Base-by-base conservation (phyloP, 768 basidiomycete species). In the Pisolithus orientalis region DNA sequence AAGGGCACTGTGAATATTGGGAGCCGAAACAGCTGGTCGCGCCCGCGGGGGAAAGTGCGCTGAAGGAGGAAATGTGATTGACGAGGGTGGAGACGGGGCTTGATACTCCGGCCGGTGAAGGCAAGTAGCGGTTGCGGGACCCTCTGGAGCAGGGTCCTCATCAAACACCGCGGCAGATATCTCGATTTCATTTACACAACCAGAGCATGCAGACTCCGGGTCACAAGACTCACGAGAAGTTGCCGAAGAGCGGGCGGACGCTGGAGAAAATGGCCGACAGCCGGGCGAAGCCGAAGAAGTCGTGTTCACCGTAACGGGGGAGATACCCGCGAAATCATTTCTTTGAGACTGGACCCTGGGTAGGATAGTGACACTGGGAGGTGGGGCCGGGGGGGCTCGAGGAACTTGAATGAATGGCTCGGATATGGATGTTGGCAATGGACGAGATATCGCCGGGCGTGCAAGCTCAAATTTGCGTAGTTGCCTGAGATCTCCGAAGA, bases 401-500 rank as follows among this genome's bases (percentile, higher is more conserved):
- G 44, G n/a, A 0, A 34, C 56, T n/a, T 0, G 51, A 11, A 48
- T 40, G 6, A 61, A 11, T 13, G 67, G 61, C 0, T 52, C 42
- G 5, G 62, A 58, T 10, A 63, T 49, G 6, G 58, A 44, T 21
- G 53, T 47, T 3, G 61, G 56, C 2, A 69, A 62, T 1, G 71
- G 71, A 49, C 74, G 74, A 0, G 84, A 83, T 56, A 85, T 83
- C 13, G 79, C 68, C 9, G 87, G 87, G 21, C 86, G 75, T 4
- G 80, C 65, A n/a, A 90, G 80, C 63, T 90, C 88, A 60, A 89
- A 89, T 57, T 80, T 84, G 58, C 84, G 81, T 17, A 90, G 74
- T 60, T 90, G 88, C 7, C 88, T 74, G 17, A 90, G 72, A 66
- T 90, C 88, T 7, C 88, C 88, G 59, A 90, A 88, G 29, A 90